phyloP scores from a whole-genome alignment of 1,284 basidiomycete species.

The Irpex sp. region DNA sequence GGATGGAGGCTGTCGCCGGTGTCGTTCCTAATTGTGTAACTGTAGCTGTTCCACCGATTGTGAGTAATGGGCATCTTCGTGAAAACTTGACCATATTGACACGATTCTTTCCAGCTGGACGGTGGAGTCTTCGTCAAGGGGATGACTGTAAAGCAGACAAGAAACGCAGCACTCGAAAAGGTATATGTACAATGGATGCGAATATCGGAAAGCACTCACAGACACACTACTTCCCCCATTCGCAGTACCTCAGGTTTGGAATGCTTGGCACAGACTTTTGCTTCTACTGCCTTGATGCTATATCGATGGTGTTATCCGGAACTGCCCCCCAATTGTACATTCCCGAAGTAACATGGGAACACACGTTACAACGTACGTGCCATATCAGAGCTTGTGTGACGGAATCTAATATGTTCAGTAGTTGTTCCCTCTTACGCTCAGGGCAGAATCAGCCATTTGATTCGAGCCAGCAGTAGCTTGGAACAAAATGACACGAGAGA shows the following conservation, averaged over 20 bases:
- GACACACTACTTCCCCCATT: background rate
- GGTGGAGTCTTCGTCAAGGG: conserved; percentile 12
- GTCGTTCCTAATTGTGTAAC: background rate
- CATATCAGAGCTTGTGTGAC: background rate
- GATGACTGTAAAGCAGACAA: conserved; percentile 1
- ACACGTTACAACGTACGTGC: background rate
- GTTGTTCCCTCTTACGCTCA: background rate
- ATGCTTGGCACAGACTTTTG: conserved; percentile 4
- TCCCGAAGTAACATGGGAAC: background rate
- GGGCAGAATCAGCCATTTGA: conserved; percentile 1
- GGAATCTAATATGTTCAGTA: background rate
- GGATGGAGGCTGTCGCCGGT: background rate
- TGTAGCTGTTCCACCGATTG: conserved; percentile 11
- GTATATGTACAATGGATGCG: background rate
- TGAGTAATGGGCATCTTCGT: background rate
- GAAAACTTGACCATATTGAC: background rate
- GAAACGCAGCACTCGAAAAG: conserved; percentile 14
- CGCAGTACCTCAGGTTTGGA: conserved; percentile 9
- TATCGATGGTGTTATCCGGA: background rate
- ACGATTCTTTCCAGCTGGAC: conserved; percentile 7
- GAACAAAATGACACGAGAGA: conserved; percentile 2
- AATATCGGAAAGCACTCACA: background rate
- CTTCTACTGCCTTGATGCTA: background rate
- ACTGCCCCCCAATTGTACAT: background rate
- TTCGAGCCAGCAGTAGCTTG: background rate